Evolutionary conservation across 768 basidiomycete species (phyloP).

Genomic region (Agrocybe pediades): DNA sequence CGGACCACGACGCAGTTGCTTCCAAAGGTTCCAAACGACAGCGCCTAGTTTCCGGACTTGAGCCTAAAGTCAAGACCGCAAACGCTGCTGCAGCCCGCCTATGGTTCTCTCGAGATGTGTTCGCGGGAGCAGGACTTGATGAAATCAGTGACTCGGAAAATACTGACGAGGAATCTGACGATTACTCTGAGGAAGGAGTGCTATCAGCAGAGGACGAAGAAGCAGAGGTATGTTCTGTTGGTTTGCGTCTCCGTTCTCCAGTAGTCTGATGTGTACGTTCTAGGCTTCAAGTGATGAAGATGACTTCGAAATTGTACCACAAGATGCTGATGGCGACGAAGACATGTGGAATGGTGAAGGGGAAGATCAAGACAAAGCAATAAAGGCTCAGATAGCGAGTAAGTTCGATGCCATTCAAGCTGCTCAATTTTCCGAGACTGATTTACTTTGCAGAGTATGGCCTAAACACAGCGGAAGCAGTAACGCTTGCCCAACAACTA

Average conservation of each 20-base stretch:
- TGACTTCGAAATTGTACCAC: slow-evolving; percentile 79
- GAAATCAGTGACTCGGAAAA: slow-evolving; percentile 36
- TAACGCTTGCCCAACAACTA: slow-evolving; percentile 87
- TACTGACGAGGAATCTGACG: too few relatives aligned
- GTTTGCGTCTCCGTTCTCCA: neutral
- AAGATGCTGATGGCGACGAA: slow-evolving; percentile 56
- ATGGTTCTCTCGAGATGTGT: slow-evolving; percentile 97
- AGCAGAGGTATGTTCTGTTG: slow-evolving; percentile 1
- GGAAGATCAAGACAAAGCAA: slow-evolving; percentile 71
- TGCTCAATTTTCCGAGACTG: neutral
- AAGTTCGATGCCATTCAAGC: slow-evolving; percentile 22
- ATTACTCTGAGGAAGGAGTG: slow-evolving; percentile 27
- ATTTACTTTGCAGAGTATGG: slow-evolving; percentile 61
- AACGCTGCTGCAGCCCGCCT: slow-evolving; percentile 64
- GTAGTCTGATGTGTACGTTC: neutral
- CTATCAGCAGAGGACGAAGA: slow-evolving; percentile 9
- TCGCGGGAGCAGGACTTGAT: slow-evolving; percentile 57
- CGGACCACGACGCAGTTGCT: slow-evolving; percentile 13
- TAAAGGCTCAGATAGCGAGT: slow-evolving; percentile 71
- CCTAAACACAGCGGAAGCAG: slow-evolving; percentile 84
- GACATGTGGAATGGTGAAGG: slow-evolving; percentile 83
- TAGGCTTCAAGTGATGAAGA: slow-evolving; percentile 31
- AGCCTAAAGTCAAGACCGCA: slow-evolving; percentile 27
- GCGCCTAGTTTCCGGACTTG: slow-evolving; percentile 52
- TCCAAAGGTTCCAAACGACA: slow-evolving; percentile 48